phyloP scores from a whole-genome alignment of 257 asterid species.

The Fraxinus quadrangulata region DNA sequence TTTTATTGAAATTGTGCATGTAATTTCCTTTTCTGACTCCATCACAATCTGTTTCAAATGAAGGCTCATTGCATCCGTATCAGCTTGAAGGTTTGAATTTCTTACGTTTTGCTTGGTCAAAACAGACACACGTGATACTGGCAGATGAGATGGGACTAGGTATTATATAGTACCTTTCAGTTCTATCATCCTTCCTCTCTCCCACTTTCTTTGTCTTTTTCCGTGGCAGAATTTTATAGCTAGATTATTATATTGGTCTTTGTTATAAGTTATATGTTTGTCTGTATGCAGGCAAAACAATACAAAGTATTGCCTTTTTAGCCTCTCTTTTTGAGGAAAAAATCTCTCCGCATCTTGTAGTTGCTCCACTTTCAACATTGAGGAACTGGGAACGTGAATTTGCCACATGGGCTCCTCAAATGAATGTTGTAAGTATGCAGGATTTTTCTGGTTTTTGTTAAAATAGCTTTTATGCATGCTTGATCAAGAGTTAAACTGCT shows the following conservation, averaged over 20 bases:
- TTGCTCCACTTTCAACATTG: conserved; percentile 96
- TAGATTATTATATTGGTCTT: not conserved
- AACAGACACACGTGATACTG: conserved; percentile 96
- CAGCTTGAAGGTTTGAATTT: conserved; percentile 99
- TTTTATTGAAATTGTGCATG: not conserved
- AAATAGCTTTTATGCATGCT: conserved; percentile 19
- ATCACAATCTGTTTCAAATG: conserved; percentile 18
- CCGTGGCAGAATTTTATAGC: conserved; percentile 4
- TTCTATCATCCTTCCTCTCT: not conserved
- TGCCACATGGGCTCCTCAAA: conserved; percentile 98
- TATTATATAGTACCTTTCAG: conserved; percentile 34
- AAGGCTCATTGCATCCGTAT: conserved; percentile 97
- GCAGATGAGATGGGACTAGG: conserved; percentile 99
- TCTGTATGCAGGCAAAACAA: conserved; percentile 82
- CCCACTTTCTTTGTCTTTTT: conserved; percentile 12
- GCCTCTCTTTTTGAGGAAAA: conserved; percentile 91
- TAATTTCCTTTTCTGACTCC: not conserved
- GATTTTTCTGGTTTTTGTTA: conserved; percentile 8
- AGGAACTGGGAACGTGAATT: conserved; percentile 99
- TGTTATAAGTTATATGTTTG: conserved; percentile 23
- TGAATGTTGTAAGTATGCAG: conserved; percentile 88
- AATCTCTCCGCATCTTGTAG: conserved; percentile 80
- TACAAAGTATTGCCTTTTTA: conserved; percentile 96
- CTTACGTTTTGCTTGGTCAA: conserved; percentile 94
- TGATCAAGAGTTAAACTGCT: conserved; percentile 34